Evolutionary conservation across 2,329 filamentous ascomycete species (phyloP).

Genomic region (Aspergillus fumigatus): DNA sequence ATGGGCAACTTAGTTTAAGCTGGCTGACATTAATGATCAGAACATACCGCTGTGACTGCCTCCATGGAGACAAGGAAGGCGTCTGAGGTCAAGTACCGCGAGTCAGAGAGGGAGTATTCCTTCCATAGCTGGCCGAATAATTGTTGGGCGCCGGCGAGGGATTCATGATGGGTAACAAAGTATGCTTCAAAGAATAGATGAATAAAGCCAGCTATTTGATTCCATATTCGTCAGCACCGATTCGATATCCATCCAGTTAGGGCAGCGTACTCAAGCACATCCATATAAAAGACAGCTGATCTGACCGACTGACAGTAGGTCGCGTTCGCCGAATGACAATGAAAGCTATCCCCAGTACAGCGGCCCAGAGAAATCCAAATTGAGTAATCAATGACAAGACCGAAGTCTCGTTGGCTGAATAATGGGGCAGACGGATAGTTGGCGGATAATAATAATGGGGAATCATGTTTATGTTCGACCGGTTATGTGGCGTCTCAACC

Average conservation of each 20-base stretch:
- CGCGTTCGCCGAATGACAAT: conserved; percentile 47
- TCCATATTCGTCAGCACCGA: neutral
- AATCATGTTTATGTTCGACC: neutral
- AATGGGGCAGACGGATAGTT: conserved; percentile 53
- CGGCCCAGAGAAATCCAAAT: conserved; percentile 52
- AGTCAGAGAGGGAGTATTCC: conserved; percentile 80
- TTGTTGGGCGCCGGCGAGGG: conserved; percentile 58
- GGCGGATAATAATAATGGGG: conserved; percentile 63
- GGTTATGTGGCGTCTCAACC: neutral
- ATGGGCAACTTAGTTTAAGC: conserved; percentile 2
- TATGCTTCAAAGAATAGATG: conserved; percentile 75
- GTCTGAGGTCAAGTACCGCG: conserved; percentile 73
- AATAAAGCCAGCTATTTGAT: conserved; percentile 31
- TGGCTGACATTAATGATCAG: neutral
- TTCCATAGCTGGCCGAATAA: conserved; percentile 84
- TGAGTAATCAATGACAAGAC: conserved; percentile 52
- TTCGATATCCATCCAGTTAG: no score
- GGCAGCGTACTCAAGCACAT: conserved; percentile 58
- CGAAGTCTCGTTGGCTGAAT: conserved; percentile 57
- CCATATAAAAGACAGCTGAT: conserved; percentile 60
- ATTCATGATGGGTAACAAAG: conserved; percentile 60
- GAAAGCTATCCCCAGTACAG: conserved; percentile 53
- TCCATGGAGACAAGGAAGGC: conserved; percentile 81
- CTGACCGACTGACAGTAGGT: conserved; percentile 46
- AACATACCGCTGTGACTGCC: conserved; percentile 65